Evolutionary conservation across 805 yeast genomes (phyloP).

Genomic region (Cyberlindnera americana): DNA sequence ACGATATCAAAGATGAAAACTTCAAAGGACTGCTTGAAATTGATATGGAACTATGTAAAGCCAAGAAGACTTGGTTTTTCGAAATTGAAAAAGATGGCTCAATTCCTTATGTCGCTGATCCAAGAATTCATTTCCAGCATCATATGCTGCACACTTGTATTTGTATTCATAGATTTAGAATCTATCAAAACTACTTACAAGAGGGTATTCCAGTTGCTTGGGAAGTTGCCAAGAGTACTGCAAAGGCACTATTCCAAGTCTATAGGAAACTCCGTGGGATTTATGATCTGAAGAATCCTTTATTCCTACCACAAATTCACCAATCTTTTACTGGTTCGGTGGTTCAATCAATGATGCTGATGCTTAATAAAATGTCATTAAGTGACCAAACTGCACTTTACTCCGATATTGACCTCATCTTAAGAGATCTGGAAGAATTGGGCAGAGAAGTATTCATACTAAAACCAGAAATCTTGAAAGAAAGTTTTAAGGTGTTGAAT

Average conservation of each 20-base stretch:
- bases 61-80: conserved; percentile 27
- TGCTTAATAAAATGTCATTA: conserved; percentile 22
- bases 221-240: conserved; percentile 27
- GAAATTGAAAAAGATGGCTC: conserved; percentile 24
- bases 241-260: conserved; percentile 27
- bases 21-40: conserved; percentile 28
- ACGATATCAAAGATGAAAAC: conserved; percentile 15
- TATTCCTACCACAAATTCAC: conserved; percentile 31
- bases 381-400: conserved; percentile 22
- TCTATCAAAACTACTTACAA: conserved; percentile 28
- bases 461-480: conserved; percentile 28
- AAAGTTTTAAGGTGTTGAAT: conserved; percentile 27
- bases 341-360: conserved; percentile 30
- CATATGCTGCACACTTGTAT: conserved; percentile 31
- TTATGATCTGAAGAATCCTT: conserved; percentile 25
- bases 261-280: conserved; percentile 26
- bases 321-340: conserved; percentile 33
- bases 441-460: conserved; percentile 25
- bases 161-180: conserved; percentile 31
- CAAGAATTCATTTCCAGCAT: conserved; percentile 28
- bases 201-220: conserved; percentile 29
- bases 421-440: conserved; percentile 25
- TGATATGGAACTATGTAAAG: conserved; percentile 25
- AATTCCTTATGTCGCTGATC: conserved; percentile 23
- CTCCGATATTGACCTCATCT: conserved; percentile 27